Percentiles rank a stretch among this genome's conserved stretches.
Evolutionary conservation across 2,329 filamentous ascomycete genomes (phyloP).

Genomic region (Bipolaris bicolor): DNA sequence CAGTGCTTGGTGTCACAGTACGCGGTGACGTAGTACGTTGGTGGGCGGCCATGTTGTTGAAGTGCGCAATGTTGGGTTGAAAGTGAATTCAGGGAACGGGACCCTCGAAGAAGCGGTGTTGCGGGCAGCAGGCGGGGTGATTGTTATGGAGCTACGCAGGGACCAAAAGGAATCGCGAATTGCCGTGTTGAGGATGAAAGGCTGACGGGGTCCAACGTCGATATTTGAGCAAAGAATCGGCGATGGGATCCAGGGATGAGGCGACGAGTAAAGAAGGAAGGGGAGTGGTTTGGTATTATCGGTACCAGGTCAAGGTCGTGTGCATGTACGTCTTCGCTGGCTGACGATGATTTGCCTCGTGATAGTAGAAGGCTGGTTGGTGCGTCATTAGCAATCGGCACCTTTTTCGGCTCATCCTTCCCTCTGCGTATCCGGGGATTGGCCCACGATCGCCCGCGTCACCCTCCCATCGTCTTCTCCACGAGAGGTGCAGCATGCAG

Average conservation of each 20-base stretch:
- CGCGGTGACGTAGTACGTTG: constrained; percentile 23
- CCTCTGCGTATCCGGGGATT: constrained; percentile 15
- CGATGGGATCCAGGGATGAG: constrained; percentile 7
- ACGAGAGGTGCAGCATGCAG: constrained; percentile 11
- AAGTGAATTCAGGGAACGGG: constrained; percentile 79
- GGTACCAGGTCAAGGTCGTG: constrained; percentile 23
- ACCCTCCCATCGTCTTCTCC: constrained; percentile 19
- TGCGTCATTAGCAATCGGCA: constrained; percentile 33
- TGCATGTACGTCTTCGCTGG: constrained; percentile 48
- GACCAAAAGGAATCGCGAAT: constrained; percentile 18
- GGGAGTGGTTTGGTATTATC: constrained; percentile 22
- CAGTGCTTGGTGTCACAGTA: constrained; percentile 27
- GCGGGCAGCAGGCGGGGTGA: constrained; percentile 18
- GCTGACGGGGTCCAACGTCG: constrained; percentile 10
- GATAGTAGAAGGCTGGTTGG: constrained; percentile 19
- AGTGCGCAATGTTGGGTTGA: constrained; percentile 71
- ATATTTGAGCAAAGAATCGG: constrained; percentile 14
- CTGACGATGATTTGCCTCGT: constrained; percentile 40
- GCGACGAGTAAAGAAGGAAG: constrained; percentile 21
- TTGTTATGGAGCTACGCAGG: constrained; percentile 21
- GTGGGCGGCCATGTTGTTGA: constrained; percentile 32
- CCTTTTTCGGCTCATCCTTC: constrained; percentile 17
- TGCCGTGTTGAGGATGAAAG: constrained; percentile 14
- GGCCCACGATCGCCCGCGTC: constrained; percentile 21
- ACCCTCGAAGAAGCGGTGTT: constrained; percentile 23